A percentile compares a stretch with the other conserved stretches of the same genome.
Conservation (phyloP, 2,329 filamentous ascomycete genomes). For the Alternaria hordeiaustralica region DNA sequence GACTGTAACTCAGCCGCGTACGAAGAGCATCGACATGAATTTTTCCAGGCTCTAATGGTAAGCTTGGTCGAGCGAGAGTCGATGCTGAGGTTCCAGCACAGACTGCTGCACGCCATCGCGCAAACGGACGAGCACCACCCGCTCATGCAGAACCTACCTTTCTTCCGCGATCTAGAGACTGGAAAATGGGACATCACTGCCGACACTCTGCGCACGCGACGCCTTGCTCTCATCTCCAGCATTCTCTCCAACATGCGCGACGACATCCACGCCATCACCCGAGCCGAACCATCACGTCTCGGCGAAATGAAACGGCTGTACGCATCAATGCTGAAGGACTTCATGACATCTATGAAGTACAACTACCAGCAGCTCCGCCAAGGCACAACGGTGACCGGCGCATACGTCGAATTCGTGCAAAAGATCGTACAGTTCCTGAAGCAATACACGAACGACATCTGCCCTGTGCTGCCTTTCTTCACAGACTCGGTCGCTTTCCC, state of each 20-base stretch:
- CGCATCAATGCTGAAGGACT: constrained; percentile 57
- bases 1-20: constrained; percentile 51
- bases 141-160: constrained; percentile 65
- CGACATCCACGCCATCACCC: constrained; percentile 48
- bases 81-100: constrained; percentile 66
- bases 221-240: constrained; percentile 62
- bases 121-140: constrained; percentile 55
- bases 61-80: constrained; percentile 66
- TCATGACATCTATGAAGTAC: constrained; percentile 67
- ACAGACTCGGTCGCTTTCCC: constrained; percentile 67
- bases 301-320: constrained; percentile 55
- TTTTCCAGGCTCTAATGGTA: constrained; percentile 61
- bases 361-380: constrained; percentile 64
- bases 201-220: constrained; percentile 61
- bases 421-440: constrained; percentile 65
- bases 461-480: constrained; percentile 64
- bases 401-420: constrained; percentile 69
- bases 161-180: constrained; percentile 51
- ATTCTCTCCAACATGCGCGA: constrained; percentile 67
- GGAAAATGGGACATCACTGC: constrained; percentile 56
- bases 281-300: constrained; percentile 38
- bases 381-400: constrained; percentile 52
- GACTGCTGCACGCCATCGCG: constrained; percentile 61
- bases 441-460: constrained; percentile 65
- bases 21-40: constrained; percentile 54